Conservation (phyloP, 768 basidiomycete species). For the Candolleomyces eurysporus region DNA sequence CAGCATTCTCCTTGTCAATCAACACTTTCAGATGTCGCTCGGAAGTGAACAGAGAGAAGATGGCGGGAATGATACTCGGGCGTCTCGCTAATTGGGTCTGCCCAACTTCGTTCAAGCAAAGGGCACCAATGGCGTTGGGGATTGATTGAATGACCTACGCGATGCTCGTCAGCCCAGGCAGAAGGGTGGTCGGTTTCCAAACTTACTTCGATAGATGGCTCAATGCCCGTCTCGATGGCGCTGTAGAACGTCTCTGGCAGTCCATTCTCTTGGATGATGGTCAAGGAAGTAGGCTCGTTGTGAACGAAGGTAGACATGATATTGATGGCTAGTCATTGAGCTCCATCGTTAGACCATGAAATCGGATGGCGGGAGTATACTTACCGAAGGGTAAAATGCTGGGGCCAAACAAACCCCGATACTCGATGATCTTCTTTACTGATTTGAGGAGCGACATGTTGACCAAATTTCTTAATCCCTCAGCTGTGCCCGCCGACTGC, state of each 20-base stretch:
- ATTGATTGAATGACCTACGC: constrained; percentile 84
- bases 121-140: constrained; percentile 92
- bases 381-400: constrained; percentile 82
- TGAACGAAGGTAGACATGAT: constrained; percentile 97
- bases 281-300: constrained; percentile 94
- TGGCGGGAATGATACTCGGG: constrained; percentile 78
- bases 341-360: neutral
- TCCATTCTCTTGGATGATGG: constrained; percentile 88
- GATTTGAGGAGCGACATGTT: constrained; percentile 85
- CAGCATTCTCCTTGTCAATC: constrained; percentile 90
- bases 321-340: constrained; percentile 65
- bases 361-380: constrained; percentile 17
- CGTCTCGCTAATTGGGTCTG: constrained; percentile 76
- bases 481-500: constrained; percentile 91
- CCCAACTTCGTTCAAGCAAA: constrained; percentile 91
- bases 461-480: constrained; percentile 91
- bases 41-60: constrained; percentile 85
- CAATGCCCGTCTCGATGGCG: constrained; percentile 79
- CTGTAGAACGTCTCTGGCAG: constrained; percentile 89
- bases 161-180: neutral
- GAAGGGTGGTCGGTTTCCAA: neutral
- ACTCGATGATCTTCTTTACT: constrained; percentile 83
- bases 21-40: constrained; percentile 80
- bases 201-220: constrained; percentile 82
- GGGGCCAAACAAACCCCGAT: constrained; percentile 82